These are phyloP conservation scores for Candida easanensis DNA, from an alignment of 805 yeast genomes.

Conservation along the genomic window DNA sequence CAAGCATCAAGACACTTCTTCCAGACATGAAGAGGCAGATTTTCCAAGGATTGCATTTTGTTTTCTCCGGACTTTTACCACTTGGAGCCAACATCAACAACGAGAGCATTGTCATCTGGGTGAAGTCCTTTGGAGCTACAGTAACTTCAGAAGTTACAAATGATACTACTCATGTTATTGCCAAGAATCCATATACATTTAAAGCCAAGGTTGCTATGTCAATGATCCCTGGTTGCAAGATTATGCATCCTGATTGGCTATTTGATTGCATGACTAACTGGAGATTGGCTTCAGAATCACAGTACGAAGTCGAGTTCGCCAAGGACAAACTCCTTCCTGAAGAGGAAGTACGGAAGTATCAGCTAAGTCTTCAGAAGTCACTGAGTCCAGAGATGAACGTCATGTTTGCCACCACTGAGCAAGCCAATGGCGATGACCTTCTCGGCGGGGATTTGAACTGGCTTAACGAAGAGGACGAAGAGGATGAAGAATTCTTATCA, in stretches of 20 bases:
- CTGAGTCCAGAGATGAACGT: constrained; percentile 23
- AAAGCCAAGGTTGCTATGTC: constrained; percentile 81
- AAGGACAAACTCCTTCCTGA: constrained; percentile 43
- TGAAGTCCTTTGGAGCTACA: constrained; percentile 84
- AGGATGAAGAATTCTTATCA: constrained; percentile 31
- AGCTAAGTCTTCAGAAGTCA: constrained; percentile 30
- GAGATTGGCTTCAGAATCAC: constrained; percentile 69
- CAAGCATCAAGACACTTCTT: constrained; percentile 68
- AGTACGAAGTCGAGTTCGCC: constrained; percentile 50
- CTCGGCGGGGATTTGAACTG: constrained; percentile 30
- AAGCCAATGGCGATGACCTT: constrained; percentile 39
- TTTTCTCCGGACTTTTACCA: constrained; percentile 90
- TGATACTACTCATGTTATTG: constrained; percentile 84
- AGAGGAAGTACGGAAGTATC: constrained; percentile 35
- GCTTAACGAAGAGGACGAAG: constrained; percentile 42
- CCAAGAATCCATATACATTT: constrained; percentile 75
- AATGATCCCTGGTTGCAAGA: constrained; percentile 53
- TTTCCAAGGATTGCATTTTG: constrained; percentile 62
- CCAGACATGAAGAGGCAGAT: constrained; percentile 72
- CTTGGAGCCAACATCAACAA: constrained; percentile 66
- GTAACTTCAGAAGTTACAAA: constrained; percentile 70
- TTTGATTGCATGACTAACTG: constrained; percentile 81
- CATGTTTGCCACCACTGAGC: constrained; percentile 30
- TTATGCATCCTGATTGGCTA: constrained; percentile 93
- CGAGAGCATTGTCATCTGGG: constrained; percentile 92